Evolutionary conservation across 345 rosid genomes (phyloP), one percentile per base, ranked within the genome.

Genomic region (Bretschneidera sinensis): DNA sequence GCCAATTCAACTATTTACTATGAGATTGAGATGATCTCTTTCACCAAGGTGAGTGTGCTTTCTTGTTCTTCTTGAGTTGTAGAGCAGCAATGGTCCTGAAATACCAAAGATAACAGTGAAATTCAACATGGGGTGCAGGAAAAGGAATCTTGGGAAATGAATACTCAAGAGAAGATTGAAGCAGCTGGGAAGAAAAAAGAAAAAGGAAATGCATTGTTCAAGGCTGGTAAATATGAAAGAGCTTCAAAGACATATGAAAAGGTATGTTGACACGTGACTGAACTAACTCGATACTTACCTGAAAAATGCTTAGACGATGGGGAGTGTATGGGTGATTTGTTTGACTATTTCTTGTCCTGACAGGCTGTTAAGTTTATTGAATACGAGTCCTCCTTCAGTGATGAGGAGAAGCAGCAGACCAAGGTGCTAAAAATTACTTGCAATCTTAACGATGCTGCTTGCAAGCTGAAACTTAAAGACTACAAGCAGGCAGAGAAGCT

Each of bases 91-190:
- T 5, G 10, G 2, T 14, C 10, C 15, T 39, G 45, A 39, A 39
- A 1, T 11, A 28, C 33, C 33, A 28, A 2, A 8, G 33, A 28
- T 28, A 28, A 39, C 16, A 5, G n/a, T 14, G 45, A n/a, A n/a
- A n/a, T n/a, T n/a, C n/a, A n/a, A n/a, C n/a, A 7, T 39, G 2
- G 13, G 22, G 5, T 10, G 54, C 63, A 86, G 86, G 97, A 89
- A 51, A 89, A 81, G 65, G 95, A 89, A 49, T 87, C 95, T 0
- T 89, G 97, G 97, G 89, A 89, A 65, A 78, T 89, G 97, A 83
- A 71, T 69, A 89, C 95, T 0, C 68, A 66, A 17, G 95, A 89
- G 63, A 89, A 87, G 71, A 83, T 89, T 50, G 95, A 83, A 74
- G 85, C 85, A 52, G 88, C 92, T 7, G 84, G 84, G 22, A 87